Evolutionary conservation across 129 eudicot genomes (phyloP).

Genomic region (Artemisia tridentata): DNA sequence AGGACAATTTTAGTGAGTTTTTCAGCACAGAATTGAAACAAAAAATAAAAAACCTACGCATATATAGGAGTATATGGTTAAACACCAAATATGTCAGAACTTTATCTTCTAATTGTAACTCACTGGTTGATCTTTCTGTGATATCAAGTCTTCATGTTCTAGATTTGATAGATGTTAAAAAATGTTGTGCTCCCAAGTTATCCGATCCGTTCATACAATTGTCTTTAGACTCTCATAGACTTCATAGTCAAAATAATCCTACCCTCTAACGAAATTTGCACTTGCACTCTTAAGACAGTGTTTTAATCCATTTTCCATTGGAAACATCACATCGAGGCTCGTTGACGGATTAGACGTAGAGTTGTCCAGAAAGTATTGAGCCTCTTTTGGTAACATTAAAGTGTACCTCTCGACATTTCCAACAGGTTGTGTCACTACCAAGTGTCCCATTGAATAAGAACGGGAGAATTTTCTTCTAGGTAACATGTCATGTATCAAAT

Average conservation of each 20-base stretch:
- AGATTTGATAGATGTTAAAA: background rate
- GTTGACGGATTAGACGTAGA: background rate
- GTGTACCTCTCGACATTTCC: slow-evolving; percentile 38
- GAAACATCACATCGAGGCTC: background rate
- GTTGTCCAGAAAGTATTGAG: background rate
- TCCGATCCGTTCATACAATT: background rate
- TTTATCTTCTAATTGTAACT: background rate
- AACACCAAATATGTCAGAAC: too few relatives aligned
- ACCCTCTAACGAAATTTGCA: slow-evolving; percentile 21
- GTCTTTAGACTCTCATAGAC: slow-evolving; percentile 32
- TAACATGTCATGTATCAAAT: slow-evolving; percentile 5
- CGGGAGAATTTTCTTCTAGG: slow-evolving; percentile 16
- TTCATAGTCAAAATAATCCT: slow-evolving; percentile 19
- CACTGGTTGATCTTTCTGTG: background rate
- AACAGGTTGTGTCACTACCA: background rate
- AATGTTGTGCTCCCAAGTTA: slow-evolving; percentile 1
- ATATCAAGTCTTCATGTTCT: background rate
- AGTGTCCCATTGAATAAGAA: slow-evolving; percentile 44
- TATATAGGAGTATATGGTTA: too few relatives aligned
- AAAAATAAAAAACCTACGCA: too few relatives aligned
- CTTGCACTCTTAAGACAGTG: slow-evolving; percentile 35
- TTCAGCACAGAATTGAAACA: too few relatives aligned
- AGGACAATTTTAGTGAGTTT: too few relatives aligned
- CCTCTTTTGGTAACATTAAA: slow-evolving; percentile 42
- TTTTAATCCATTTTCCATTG: slow-evolving; percentile 19